These are phyloP conservation scores for Hypoxylon sp. DNA, from an alignment of 2,329 filamentous ascomycete species.

Conservation along the genomic window DNA sequence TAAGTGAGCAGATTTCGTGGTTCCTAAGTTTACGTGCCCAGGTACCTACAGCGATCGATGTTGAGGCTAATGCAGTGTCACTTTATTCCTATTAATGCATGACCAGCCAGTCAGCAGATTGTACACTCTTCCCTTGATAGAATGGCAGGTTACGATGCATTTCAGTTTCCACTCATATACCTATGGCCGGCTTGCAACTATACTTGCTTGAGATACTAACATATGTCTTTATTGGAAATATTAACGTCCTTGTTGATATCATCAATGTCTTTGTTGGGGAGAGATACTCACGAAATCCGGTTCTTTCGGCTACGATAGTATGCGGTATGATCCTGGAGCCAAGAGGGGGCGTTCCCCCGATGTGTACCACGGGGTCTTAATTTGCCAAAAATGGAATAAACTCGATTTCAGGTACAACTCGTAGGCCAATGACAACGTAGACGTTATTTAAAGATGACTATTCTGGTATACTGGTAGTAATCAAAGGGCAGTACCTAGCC, in stretches of 20 bases:
- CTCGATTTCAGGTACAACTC: conserved; percentile 35
- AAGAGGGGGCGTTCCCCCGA: conserved; percentile 39
- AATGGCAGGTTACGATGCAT: conserved; percentile 34
- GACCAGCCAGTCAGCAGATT: conserved; percentile 20
- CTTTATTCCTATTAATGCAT: conserved; percentile 29
- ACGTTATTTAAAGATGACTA: conserved; percentile 24
- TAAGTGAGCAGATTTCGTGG: conserved; percentile 23
- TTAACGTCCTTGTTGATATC: neutral
- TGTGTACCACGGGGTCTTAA: conserved; percentile 42
- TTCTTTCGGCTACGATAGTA: conserved; percentile 34
- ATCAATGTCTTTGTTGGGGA: conserved; percentile 11
- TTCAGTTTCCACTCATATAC: conserved; percentile 34
- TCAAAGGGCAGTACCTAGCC: conserved; percentile 24
- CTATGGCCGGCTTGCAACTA: conserved; percentile 24
- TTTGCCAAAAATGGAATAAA: conserved; percentile 41
- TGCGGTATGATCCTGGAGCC: conserved; percentile 32
- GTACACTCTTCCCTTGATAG: conserved; percentile 34
- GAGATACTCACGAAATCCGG: conserved; percentile 25
- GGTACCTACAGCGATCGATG: conserved; percentile 17
- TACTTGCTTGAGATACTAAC: conserved; percentile 2
- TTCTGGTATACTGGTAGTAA: conserved; percentile 19
- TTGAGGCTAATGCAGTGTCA: conserved; percentile 43
- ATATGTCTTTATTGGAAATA: conserved; percentile 1
- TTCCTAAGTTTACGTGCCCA: conserved; percentile 35
- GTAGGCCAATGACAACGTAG: conserved; percentile 23